These are phyloP conservation scores for Mucor lusitanicus DNA, from an alignment of 371 early-diverging fungal genomes.

Conservation along the genomic window DNA sequence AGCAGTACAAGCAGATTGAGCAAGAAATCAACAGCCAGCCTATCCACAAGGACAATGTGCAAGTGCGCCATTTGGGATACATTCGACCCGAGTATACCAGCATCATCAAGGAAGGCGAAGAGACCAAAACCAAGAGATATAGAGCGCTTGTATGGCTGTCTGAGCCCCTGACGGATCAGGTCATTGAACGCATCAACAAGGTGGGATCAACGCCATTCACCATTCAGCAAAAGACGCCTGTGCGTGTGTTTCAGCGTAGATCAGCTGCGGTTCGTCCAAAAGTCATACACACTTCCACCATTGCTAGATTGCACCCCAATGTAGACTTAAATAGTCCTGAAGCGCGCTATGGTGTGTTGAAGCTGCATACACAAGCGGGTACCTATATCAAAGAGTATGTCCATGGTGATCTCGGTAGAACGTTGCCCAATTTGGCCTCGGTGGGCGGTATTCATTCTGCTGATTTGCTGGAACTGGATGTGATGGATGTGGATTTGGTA, in stretches of 20 bases:
- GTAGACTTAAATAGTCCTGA: conserved; percentile 17
- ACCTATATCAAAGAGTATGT: conserved; percentile 99
- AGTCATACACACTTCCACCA: conserved; percentile 56
- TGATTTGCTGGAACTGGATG: conserved; percentile 87
- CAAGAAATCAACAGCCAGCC: conserved; percentile 54
- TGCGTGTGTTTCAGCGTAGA: conserved; percentile 90
- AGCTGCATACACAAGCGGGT: conserved; percentile 89
- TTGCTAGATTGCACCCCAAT: conserved; percentile 17
- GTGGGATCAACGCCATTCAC: conserved; percentile 49
- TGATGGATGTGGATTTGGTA: conserved; percentile 74
- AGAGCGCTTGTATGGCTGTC: conserved; percentile 77
- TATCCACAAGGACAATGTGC: conserved; percentile 50
- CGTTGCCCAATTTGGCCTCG: conserved; percentile 78
- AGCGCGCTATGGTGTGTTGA: conserved; percentile 59
- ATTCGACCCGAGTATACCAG: conserved; percentile 50
- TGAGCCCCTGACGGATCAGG: conserved; percentile 51
- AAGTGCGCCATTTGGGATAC: conserved; percentile 51
- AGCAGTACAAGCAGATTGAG: conserved; percentile 57
- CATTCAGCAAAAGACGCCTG: conserved; percentile 90
- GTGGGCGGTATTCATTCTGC: conserved; percentile 68
- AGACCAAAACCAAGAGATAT: conserved; percentile 84
- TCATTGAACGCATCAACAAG: conserved; percentile 55
- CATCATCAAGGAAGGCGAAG: conserved; percentile 85
- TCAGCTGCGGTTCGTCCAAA: conserved; percentile 76
- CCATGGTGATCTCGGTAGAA: conserved; percentile 94